These are phyloP conservation scores for Xylaria polymorpha DNA, from an alignment of 2,329 filamentous ascomycete species.

Conservation along the genomic window DNA sequence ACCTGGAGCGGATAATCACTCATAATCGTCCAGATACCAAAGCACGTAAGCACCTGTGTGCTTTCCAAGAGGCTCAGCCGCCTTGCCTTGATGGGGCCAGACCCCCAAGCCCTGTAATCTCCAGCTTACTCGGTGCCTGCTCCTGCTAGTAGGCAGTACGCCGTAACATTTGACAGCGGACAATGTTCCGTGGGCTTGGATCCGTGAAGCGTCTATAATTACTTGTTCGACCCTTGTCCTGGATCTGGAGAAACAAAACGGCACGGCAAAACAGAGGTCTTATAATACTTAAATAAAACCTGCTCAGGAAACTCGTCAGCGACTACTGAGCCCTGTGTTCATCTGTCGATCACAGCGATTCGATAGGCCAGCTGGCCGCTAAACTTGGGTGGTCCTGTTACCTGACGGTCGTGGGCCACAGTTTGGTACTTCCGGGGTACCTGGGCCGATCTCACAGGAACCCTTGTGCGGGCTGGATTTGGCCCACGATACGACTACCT, in stretches of 20 bases:
- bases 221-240: conserved; percentile 10
- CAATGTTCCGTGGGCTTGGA: conserved; percentile 17
- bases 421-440: conserved; percentile 32
- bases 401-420: neutral
- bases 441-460: conserved; percentile 23
- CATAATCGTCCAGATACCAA: conserved; percentile 17
- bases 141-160: conserved; percentile 4
- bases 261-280: conserved; percentile 28
- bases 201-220: conserved; percentile 21
- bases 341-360: conserved; percentile 34
- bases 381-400: neutral
- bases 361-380: conserved; percentile 27
- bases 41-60: conserved; percentile 1
- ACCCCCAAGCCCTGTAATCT: conserved; percentile 26
- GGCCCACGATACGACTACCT: conserved; percentile 14
- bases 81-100: conserved; percentile 9
- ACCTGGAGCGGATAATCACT: conserved; percentile 31
- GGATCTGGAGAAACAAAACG: conserved; percentile 28
- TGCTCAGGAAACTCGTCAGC: conserved; percentile 8
- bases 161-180: conserved; percentile 14
- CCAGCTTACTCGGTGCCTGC: conserved; percentile 20
- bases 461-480: conserved; percentile 18
- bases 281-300: conserved; percentile 7
- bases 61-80: conserved; percentile 25
- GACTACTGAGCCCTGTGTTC: conserved; percentile 21